Percentiles rank a stretch among this genome's conserved stretches.
Conservation (phyloP, 192 early-diverging fungal genomes). For the Geosiphon pyriformis region DNA sequence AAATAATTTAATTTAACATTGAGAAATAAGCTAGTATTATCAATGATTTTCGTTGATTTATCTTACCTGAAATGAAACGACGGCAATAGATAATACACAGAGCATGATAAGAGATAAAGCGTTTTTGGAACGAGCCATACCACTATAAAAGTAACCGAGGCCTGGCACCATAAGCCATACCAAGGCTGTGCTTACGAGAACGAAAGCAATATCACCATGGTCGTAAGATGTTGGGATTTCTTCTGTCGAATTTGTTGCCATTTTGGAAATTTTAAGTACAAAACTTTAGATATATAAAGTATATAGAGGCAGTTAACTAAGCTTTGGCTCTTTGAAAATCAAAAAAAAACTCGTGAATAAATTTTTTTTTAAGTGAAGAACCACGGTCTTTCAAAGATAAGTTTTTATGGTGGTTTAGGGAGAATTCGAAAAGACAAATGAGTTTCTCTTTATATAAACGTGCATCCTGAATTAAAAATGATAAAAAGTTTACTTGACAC, state of each 20-base stretch:
- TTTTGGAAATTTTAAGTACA: neutral
- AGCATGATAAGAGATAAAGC: slow-evolving; percentile 87
- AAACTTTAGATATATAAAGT: neutral
- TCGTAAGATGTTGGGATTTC: neutral
- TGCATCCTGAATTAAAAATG: too few species aligned
- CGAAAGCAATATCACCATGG: slow-evolving; percentile 59
- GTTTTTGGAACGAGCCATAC: slow-evolving; percentile 90
- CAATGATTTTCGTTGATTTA: neutral
- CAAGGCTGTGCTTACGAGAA: slow-evolving; percentile 64
- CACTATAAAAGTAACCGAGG: slow-evolving; percentile 94
- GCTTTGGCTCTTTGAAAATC: neutral
- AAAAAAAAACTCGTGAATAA: neutral
- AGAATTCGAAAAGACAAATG: slow-evolving; percentile 55
- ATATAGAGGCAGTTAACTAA: neutral
- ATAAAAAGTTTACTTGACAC: too few species aligned
- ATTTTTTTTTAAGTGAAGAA: neutral
- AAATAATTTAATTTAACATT: neutral
- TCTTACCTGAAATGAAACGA: slow-evolving; percentile 83
- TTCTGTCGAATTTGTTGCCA: neutral
- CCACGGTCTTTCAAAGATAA: too few species aligned
- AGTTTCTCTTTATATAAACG: too few species aligned
- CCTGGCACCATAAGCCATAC: slow-evolving; percentile 97
- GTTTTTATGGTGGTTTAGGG: neutral
- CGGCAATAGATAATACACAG: slow-evolving; percentile 70
- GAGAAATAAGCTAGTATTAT: neutral